phyloP scores from a whole-genome alignment of 2,329 filamentous ascomycete species.

The Periconia sp. region DNA sequence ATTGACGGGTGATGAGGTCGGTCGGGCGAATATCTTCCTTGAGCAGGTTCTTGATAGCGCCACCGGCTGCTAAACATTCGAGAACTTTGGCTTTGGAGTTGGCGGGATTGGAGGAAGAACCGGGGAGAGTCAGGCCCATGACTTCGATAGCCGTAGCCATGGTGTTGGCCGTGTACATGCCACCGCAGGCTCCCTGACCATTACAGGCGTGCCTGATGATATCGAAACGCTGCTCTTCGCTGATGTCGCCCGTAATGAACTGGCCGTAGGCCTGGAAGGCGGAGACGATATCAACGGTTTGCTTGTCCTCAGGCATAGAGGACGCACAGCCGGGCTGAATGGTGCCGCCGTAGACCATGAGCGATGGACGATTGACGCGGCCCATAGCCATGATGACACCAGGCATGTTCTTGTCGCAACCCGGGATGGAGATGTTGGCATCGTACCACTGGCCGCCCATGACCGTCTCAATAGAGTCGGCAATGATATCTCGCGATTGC shows the following conservation, averaged over 20 bases:
- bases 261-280: conserved; percentile 98
- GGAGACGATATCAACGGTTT: conserved; percentile 87
- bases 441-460: conserved; percentile 99
- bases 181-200: conserved; percentile 79
- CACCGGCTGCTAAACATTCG: conserved; percentile 53
- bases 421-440: conserved; percentile 92
- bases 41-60: conserved; percentile 54
- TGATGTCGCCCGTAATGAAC: conserved; percentile 88
- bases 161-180: conserved; percentile 66
- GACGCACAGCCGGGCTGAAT: conserved; percentile 88
- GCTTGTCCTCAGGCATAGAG: conserved; percentile 63
- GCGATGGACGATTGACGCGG: conserved; percentile 85
- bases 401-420: conserved; percentile 99
- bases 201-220: conserved; percentile 92
- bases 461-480: conserved; percentile 97
- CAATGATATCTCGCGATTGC: conserved; percentile 94
- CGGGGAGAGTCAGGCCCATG: conserved; percentile 55
- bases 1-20: conserved; percentile 53
- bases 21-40: conserved; percentile 54
- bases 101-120: conserved; percentile 55
- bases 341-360: conserved; percentile 97
- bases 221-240: conserved; percentile 87
- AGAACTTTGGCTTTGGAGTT: conserved; percentile 54
- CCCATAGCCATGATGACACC: conserved; percentile 76
- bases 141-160: conserved; percentile 55